Evolutionary conservation across 177 flowering plant species (phyloP), one percentile per base, ranked within the genome.

Genomic region (Vitis hybrid): DNA sequence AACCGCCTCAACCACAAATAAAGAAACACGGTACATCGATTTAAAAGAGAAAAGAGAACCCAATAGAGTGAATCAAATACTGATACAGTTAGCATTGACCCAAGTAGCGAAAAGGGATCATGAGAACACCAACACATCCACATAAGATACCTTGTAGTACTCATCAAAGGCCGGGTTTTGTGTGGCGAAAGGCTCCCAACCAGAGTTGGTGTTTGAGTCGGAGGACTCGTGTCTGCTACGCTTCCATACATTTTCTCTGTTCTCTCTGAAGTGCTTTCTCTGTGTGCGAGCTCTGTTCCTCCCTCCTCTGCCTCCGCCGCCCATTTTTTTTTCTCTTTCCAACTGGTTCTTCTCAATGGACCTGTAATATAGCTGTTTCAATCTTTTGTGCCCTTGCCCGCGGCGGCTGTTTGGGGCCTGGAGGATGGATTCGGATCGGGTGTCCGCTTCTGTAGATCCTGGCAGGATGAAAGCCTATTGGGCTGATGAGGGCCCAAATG

Each of bases 201-300:
- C 2, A 34, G 73, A 53, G 14, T 69, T 50, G 12, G 71, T 54
- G 10, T 29, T 50, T 14, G 11, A 39, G 22, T 59, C 51, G 13
- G 84, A n/a, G 63, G 82, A 61, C 55, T 83, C 90, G 5, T 89
- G 59, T 68, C 78, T 88, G 50, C 76, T 65, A 59, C 82, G 85
- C 77, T 90, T 93, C 99, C 99, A 94, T 0, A 86, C 93, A 64
- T 94, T 91, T 59, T 91, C 99, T 70, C 95, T 77, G 81, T 65
- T 77, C 50, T 91, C 76, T 14, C 71, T 73, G 76, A 92, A 94
- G 71, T 94, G 97, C 67, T 82, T 87, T 45, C 98, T 69, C 77
- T 92, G 98, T 6, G 98, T 92, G 11, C 92, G 81, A 77, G 85
- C 70, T 75, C 87, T 61, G 82, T 78, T 78, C 53, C 74, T 75